Evolutionary conservation across 371 early-diverging fungal species (phyloP).

Genomic region (Lichtheimia ornata): DNA sequence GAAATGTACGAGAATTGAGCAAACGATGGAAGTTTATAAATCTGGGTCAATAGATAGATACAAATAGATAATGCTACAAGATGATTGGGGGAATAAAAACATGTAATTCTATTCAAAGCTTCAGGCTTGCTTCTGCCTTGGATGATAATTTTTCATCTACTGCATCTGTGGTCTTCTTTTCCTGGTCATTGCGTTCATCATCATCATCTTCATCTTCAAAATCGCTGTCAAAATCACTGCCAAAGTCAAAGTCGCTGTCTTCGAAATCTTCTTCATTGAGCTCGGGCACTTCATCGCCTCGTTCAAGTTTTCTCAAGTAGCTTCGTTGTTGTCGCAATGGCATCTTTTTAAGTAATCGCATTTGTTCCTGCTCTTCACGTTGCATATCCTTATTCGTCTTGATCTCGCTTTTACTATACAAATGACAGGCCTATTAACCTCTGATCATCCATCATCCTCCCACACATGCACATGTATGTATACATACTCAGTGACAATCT

Average conservation of each 20-base stretch:
- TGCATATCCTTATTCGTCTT: slow-evolving; percentile 58
- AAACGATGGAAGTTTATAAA: background rate
- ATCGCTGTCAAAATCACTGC: slow-evolving; percentile 43
- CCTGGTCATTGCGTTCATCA: slow-evolving; percentile 9
- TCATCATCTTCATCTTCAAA: slow-evolving; percentile 33
- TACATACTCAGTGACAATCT: slow-evolving; percentile 64
- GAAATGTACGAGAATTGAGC: background rate
- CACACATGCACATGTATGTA: background rate
- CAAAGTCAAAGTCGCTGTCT: slow-evolving; percentile 47
- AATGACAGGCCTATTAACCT: background rate
- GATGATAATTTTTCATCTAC: slow-evolving; percentile 17
- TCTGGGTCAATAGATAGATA: slow-evolving; percentile 6
- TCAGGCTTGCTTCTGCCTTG: slow-evolving; percentile 9
- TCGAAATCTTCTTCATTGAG: slow-evolving; percentile 38
- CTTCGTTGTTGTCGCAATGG: slow-evolving; percentile 87
- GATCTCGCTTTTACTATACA: slow-evolving; percentile 49
- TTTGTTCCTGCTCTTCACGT: slow-evolving; percentile 74
- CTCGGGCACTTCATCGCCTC: slow-evolving; percentile 57
- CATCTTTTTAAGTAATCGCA: slow-evolving; percentile 71
- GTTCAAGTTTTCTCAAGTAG: slow-evolving; percentile 78
- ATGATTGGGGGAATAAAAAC: slow-evolving; percentile 4
- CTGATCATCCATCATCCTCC: background rate
- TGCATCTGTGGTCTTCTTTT: slow-evolving; percentile 22
- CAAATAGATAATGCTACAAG: slow-evolving; percentile 2
- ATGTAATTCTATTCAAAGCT: slow-evolving; percentile 6